Percentiles rank a stretch among this genome's conserved stretches.
Conservation (phyloP, 306 rosid genomes). For the Cotoneaster glaucophyllus region DNA sequence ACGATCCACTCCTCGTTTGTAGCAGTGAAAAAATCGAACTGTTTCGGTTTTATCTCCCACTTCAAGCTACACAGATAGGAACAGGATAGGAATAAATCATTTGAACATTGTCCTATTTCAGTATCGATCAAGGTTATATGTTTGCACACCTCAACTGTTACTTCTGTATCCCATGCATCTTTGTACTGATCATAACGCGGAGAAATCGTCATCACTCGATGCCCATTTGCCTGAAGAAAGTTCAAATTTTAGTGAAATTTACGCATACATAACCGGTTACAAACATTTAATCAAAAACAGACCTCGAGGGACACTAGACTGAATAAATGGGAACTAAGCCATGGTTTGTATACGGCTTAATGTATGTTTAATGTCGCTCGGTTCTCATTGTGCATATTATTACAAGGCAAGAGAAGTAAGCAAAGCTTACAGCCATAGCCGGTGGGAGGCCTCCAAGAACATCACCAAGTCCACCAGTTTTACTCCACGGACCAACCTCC, state of each 20-base stretch:
- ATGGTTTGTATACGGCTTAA: no score
- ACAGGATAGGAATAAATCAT: not conserved
- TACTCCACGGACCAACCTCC: conserved; percentile 78
- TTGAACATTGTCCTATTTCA: not conserved
- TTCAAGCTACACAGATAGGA: conserved; percentile 29
- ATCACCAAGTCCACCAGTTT: conserved; percentile 84
- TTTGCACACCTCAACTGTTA: conserved; percentile 36
- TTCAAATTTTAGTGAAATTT: not conserved
- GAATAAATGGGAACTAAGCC: not conserved
- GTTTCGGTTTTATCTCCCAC: conserved; percentile 45
- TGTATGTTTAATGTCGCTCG: not conserved
- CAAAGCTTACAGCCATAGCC: conserved; percentile 61
- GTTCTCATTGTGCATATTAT: not conserved
- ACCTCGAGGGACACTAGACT: no score
- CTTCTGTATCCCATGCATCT: conserved; percentile 78
- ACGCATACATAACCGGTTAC: not conserved
- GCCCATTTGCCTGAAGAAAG: conserved; percentile 58
- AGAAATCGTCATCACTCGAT: conserved; percentile 64
- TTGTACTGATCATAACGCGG: conserved; percentile 82
- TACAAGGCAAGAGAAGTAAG: not conserved
- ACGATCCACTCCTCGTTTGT: conserved; percentile 78
- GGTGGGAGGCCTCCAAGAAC: conserved; percentile 86
- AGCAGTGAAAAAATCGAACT: conserved; percentile 68
- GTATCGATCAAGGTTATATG: not conserved
- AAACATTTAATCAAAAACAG: no score